Conservation (phyloP, 805 yeast species). For the Zygosaccharomyces bisporus region DNA sequence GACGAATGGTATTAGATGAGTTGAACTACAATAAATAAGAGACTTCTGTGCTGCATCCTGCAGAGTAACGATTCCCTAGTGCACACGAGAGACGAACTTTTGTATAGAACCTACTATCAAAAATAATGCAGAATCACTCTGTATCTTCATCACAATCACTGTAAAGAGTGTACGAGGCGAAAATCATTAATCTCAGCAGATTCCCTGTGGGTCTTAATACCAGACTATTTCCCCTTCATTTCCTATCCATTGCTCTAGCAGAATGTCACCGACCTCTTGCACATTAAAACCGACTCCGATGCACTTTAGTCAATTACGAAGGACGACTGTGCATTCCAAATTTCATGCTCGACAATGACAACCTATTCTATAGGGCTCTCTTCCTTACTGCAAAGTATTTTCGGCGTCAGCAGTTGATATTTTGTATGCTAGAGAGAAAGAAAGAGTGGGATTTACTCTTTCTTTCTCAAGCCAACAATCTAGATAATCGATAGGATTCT, state of each 20-base stretch:
- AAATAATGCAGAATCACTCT: too few relatives aligned
- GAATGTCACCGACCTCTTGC: constrained; percentile 10
- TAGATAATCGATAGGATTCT: constrained; percentile 7
- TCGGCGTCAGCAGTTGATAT: constrained; percentile 14
- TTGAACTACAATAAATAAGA: too few relatives aligned
- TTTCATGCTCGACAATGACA: constrained; percentile 14
- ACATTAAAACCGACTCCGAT: constrained; percentile 12
- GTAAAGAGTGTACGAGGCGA: too few relatives aligned
- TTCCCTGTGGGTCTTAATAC: too few relatives aligned
- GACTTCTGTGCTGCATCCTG: too few relatives aligned
- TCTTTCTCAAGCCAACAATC: constrained; percentile 18
- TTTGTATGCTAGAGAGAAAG: constrained; percentile 14
- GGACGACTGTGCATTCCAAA: constrained; percentile 13
- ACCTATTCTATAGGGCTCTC: constrained; percentile 9
- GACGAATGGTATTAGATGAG: too few relatives aligned
- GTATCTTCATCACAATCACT: too few relatives aligned
- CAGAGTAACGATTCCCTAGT: too few relatives aligned
- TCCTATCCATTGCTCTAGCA: constrained; percentile 14
- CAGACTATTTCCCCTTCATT: too few relatives aligned
- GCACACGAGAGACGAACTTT: too few relatives aligned
- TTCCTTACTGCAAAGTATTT: constrained; percentile 13
- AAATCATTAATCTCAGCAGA: too few relatives aligned
- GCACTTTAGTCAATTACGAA: constrained; percentile 15
- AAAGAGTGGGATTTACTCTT: constrained; percentile 12
- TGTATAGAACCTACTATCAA: too few relatives aligned